Percentiles rank a stretch among this genome's conserved stretches.
phyloP scores from a whole-genome alignment of 257 asterid species.

The Galeopsis tetrahit region DNA sequence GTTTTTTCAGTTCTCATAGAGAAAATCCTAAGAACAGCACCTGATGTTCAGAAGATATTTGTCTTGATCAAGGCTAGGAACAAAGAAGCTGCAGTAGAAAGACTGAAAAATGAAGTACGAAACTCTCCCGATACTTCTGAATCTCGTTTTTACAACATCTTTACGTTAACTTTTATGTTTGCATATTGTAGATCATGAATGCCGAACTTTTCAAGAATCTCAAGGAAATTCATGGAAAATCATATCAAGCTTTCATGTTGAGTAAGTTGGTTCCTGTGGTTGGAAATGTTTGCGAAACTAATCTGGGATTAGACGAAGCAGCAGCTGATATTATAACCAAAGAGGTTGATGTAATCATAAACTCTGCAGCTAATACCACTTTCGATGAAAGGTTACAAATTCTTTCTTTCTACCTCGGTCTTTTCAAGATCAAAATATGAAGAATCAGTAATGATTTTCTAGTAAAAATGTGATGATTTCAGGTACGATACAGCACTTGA shows the following conservation, averaged over 20 bases:
- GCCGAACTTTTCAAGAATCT: constrained; percentile 79
- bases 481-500: constrained; percentile 90
- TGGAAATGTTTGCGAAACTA: constrained; percentile 78
- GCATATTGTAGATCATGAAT: constrained; percentile 54
- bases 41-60: constrained; percentile 77
- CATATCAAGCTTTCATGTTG: constrained; percentile 77
- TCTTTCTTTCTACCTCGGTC: not conserved
- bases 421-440: not conserved
- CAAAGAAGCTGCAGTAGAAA: constrained; percentile 67
- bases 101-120: constrained; percentile 79
- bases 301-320: constrained; percentile 72
- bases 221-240: constrained; percentile 74
- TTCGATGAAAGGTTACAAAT: constrained; percentile 76
- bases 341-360: constrained; percentile 75
- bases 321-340: constrained; percentile 51
- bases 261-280: constrained; percentile 82
- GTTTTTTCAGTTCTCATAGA: constrained; percentile 76
- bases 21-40: constrained; percentile 80
- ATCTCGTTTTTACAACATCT: not conserved
- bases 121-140: constrained; percentile 6
- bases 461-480: constrained; percentile 33
- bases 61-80: constrained; percentile 82
- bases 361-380: constrained; percentile 92
- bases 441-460: constrained; percentile 17
- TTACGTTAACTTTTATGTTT: not conserved